Base-by-base conservation (phyloP, 1,139 yeast genomes). In the Geotrichum australiense region DNA sequence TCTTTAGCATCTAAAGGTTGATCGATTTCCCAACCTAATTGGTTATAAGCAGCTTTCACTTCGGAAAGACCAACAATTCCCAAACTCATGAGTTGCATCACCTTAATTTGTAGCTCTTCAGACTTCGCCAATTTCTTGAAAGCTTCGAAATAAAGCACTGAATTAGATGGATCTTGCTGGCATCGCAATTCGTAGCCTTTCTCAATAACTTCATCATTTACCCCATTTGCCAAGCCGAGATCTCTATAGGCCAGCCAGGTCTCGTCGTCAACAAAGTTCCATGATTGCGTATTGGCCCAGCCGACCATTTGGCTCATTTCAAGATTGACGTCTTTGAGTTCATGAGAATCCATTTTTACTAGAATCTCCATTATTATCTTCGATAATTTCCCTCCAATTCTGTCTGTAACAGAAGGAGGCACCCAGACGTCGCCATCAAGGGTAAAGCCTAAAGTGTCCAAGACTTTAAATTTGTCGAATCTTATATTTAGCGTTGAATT, bases 61-160 rank as follows among this genome's bases (percentile, higher is more conserved):
- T 82, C 93, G 16, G 69, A 65, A 39, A 70, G 70, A 0, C 94
- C 87, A 23, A 78, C 66, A 19, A 76, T 70, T 11, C 91, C 89
- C 29, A 70, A 63, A 0, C 75, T 68, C 21, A 66, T 52, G 32
- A 78, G 66, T 39, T 74, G 74, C 29, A 74, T 68, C 33, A 77
- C 73, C 49, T 71, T 78, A 25, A 73, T 65, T 42, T 73, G 65
- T 18, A 80, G 57, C 29, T 65, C 69, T 40, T 69, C 69, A 5
- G 74, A 31, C 68, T 4, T 67, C 60, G 37, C 76, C 66, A 0
- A 61, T 51, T 15, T 69, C 12, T 62, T 65, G 29, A 80, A 55
- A 0, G 86, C 77, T 57, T 89, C 96, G 45, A 81, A 78, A 53
- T 86, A 87, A 37, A 69, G 63, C 5, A 86, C 74, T 4, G 64